Evolutionary conservation across 1,284 basidiomycete genomes (phyloP).

Genomic region (Fereydounia khargensis): DNA sequence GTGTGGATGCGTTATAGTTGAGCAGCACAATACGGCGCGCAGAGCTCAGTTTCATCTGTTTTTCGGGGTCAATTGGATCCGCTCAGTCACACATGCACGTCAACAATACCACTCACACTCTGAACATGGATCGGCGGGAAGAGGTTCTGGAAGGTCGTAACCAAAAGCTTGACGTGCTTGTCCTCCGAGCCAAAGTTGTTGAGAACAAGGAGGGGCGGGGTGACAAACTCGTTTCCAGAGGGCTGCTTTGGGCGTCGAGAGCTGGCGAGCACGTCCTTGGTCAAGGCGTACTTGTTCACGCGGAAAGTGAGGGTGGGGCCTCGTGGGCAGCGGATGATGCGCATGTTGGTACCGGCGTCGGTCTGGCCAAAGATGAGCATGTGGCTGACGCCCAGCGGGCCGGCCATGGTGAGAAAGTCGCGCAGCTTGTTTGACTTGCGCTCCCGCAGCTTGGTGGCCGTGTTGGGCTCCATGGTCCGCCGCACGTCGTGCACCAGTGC

Average conservation of each 20-base stretch:
- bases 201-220: slow-evolving; percentile 72
- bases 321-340: slow-evolving; percentile 82
- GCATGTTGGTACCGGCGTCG: slow-evolving; percentile 69
- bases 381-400: slow-evolving; percentile 87
- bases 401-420: slow-evolving; percentile 90
- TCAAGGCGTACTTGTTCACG: slow-evolving; percentile 84
- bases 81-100: no score
- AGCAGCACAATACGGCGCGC: slow-evolving; percentile 80
- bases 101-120: slow-evolving; percentile 41
- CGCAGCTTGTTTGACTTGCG: slow-evolving; percentile 86
- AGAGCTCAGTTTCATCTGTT: slow-evolving; percentile 49
- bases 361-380: slow-evolving; percentile 72
- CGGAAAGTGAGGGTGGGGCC: slow-evolving; percentile 94
- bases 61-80: neutral
- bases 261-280: slow-evolving; percentile 75
- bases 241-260: slow-evolving; percentile 71
- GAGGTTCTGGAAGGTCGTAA: slow-evolving; percentile 83
- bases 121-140: slow-evolving; percentile 82
- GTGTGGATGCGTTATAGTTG: slow-evolving; percentile 81
- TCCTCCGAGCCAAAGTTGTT: slow-evolving; percentile 69
- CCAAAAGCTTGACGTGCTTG: slow-evolving; percentile 65
- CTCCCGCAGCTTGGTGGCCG: slow-evolving; percentile 83
- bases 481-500: slow-evolving; percentile 88
- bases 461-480: slow-evolving; percentile 97
- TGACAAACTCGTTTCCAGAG: slow-evolving; percentile 75